Base-by-base conservation (phyloP, 305 asterid species). In the Solanum aculeatissimum region DNA sequence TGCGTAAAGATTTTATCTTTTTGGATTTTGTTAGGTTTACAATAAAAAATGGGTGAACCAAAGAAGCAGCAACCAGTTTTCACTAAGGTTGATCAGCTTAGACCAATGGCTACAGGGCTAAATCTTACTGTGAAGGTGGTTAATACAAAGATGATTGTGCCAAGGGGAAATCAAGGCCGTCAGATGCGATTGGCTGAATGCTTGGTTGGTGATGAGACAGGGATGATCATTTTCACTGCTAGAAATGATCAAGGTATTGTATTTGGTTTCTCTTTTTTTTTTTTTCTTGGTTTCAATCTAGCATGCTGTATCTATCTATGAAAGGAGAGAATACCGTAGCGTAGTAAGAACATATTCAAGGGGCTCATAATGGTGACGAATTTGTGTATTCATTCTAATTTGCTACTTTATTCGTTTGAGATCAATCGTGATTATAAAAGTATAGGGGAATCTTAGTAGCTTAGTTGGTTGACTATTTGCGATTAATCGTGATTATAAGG, bases 181-280 rank as follows among this genome's bases (percentile, higher is more conserved):
- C 91, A 85, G 60, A 85, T 84, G 84, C 86, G 90, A 4, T 42
- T 89, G 7, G 87, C 90, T 25, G 91, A 89, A 54, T 87, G 90
- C 54, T 84, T 89, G 84, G 90, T 87, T n/a, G 91, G 91, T 38
- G 90, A 89, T 84, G 91, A 89, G 71, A 89, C 91, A 18, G 90
- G 90, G 53, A 86, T 87, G 84, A 89, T 89, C 32, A 77, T 89
- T 53, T 84, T 89, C 69, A 86, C 90, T 45, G 91, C 91, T 53
- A 74, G 91, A 78, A 86, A 89, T 68, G 91, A 89, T 53, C 91
- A 89, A 87, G 90, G 91, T 89, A 69, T 69, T 75, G 43, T 3
- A 16, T 74, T 74, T 21, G 75, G 49, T 38, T 40, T 40, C 0
- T 9, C 23, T 18, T 68, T 35, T 8, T 23, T 68, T 35, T 8